These are phyloP conservation scores for Plasmodium relictum DNA, from an alignment of 169 alveolate genomes.

Conservation along the genomic window DNA sequence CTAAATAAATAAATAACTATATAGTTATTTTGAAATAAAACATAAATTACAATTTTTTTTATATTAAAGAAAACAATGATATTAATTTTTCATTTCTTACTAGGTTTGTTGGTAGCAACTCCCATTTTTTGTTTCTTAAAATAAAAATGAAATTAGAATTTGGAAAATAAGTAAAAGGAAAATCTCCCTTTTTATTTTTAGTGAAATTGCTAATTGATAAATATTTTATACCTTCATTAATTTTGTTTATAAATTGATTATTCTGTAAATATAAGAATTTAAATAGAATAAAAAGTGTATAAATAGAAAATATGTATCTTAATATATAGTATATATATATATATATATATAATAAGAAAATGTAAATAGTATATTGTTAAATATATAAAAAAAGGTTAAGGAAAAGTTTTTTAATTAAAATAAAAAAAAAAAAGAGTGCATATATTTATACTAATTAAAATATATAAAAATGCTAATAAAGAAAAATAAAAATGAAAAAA, in stretches of 20 bases:
- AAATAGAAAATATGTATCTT: background rate
- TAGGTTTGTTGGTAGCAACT: constrained; percentile 52
- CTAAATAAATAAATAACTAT: too few relatives aligned
- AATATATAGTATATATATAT: background rate
- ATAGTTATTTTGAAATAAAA: too few relatives aligned
- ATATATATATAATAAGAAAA: background rate
- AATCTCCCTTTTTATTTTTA: constrained; percentile 42
- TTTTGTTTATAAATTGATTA: constrained; percentile 34
- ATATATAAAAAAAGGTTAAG: background rate
- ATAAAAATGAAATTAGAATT: constrained; percentile 48
- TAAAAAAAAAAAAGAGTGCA: too few relatives aligned
- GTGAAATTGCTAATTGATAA: constrained; percentile 27
- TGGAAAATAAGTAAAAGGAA: constrained; percentile 38
- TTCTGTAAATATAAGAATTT: constrained; percentile 4
- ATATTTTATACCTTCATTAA: constrained; percentile 27
- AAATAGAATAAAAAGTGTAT: background rate
- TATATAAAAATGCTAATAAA: background rate
- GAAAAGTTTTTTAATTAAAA: background rate
- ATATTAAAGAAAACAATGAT: background rate
- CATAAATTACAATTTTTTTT: background rate
- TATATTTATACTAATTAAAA: background rate
- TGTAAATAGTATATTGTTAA: background rate
- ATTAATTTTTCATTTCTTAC: background rate
- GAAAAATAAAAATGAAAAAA: too few relatives aligned
- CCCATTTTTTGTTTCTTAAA: constrained; percentile 55